phyloP scores from a whole-genome alignment of 768 basidiomycete genomes.

The Rossbeevera mucosa region DNA sequence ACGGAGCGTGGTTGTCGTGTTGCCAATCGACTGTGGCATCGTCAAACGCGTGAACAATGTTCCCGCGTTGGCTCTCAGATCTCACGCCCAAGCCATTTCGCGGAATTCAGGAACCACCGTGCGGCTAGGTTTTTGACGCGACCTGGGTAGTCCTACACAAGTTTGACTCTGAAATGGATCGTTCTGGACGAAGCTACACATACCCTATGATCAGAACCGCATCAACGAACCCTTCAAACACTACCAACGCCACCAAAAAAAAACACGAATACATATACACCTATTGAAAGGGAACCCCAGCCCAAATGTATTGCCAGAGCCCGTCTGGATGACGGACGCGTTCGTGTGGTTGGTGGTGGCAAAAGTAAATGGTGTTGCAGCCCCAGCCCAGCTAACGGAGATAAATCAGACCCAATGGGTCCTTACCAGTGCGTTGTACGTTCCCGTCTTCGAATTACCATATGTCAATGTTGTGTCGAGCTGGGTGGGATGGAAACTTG shows the following conservation, averaged over 20 bases:
- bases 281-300: slow-evolving; percentile 73
- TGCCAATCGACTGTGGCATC: slow-evolving; percentile 3
- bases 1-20: slow-evolving; percentile 23
- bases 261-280: slow-evolving; percentile 30
- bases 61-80: not conserved
- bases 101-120: slow-evolving; percentile 23
- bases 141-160: no score
- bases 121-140: slow-evolving; percentile 13
- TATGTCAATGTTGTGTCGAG: slow-evolving; percentile 52
- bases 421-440: slow-evolving; percentile 69
- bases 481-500: slow-evolving; percentile 43
- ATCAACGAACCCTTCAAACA: not conserved
- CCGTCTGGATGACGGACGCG: slow-evolving; percentile 52
- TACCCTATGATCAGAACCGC: not conserved
- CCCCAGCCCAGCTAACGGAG: slow-evolving; percentile 51
- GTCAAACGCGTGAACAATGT: slow-evolving; percentile 4
- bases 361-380: slow-evolving; percentile 57
- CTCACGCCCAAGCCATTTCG: not conserved
- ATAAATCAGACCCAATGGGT: slow-evolving; percentile 56
- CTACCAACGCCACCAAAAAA: not conserved
- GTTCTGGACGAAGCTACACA: slow-evolving; percentile 44
- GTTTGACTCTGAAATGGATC: slow-evolving; percentile 31
- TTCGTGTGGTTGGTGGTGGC: slow-evolving; percentile 68
- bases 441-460: slow-evolving; percentile 69
- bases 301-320: slow-evolving; percentile 65